These are phyloP conservation scores for Neostapfia colusana DNA, from an alignment of 176 grass and related monocot genomes.

Conservation along the genomic window DNA sequence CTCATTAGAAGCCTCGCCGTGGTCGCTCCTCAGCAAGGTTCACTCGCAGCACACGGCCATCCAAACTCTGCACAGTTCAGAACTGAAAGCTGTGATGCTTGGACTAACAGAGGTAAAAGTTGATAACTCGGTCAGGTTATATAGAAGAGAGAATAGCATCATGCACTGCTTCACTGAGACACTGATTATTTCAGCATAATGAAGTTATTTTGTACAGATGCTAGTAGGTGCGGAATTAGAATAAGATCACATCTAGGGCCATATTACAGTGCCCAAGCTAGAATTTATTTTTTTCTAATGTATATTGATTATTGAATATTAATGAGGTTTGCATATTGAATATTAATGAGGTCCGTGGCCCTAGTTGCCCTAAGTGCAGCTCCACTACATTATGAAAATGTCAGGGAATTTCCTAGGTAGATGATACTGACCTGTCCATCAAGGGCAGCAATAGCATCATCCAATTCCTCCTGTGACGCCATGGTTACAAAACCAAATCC, in stretches of 20 bases:
- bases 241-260: no score
- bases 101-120: not conserved
- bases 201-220: no score
- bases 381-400: not conserved
- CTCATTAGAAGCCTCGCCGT: slow-evolving; percentile 49
- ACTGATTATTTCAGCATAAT: not conserved
- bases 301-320: no score
- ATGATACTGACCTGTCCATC: slow-evolving; percentile 73
- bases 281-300: no score
- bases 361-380: no score
- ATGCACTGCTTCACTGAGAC: not conserved
- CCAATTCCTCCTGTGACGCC: slow-evolving; percentile 64
- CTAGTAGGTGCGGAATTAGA: no score
- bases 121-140: not conserved
- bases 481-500: slow-evolving; percentile 92
- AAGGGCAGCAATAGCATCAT: slow-evolving; percentile 89
- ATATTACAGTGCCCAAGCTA: no score
- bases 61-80: slow-evolving; percentile 62
- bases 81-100: not conserved
- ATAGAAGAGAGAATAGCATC: not conserved
- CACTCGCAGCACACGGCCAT: slow-evolving; percentile 74
- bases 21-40: slow-evolving; percentile 71
- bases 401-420: not conserved
- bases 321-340: no score
- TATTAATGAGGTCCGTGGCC: no score